Base-by-base conservation (phyloP, 1,139 yeast genomes). In the Taiozyma sp. region DNA sequence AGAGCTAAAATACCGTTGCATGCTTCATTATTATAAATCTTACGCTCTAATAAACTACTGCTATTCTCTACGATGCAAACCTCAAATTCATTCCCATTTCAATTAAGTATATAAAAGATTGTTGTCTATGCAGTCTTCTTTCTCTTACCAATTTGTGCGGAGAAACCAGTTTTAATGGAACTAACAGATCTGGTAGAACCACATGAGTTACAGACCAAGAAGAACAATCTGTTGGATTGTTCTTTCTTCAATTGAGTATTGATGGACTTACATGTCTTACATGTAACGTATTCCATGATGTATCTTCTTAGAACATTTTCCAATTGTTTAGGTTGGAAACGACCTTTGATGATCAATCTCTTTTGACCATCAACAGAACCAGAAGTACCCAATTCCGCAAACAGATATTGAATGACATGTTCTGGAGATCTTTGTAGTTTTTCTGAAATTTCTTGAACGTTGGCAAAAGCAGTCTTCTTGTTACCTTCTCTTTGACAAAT, bases 81-180 rank as follows among this genome's bases (percentile, higher is more conserved):
- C 19, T 38, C 24, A 38, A 19, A 19, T 38, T 38, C 41, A 22
- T 38, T 38, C 24, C 41, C 41, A 19, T 38, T 38, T 22, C 41
- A 38, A 38, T 19, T 9, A 38, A 19, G n/a, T 38, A 22, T 38
- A 38, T 24, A 38, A 38, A 38, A 16, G 30, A 14, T 32, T 32
- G 16, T 32, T 28, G n/a, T 41, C 32, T 29, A 43, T 23, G 38
- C 32, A 28, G 41, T 47, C 58, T 75, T 84, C 83, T 79, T 83
- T 79, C 87, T 83, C 72, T 84, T 82, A 61, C 90, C 87, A 69
- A 87, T 83, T 72, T 90, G 87, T 61, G 99, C 99, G 78, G 92
- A 97, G 96, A 90, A 93, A 84, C 99, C 99, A 51, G 97, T 89
- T 83, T 95, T 93, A 74, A 95, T 95, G 48, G 97, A 90, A 60